Percentiles rank a stretch among this genome's conserved stretches.
phyloP scores from a whole-genome alignment of 352 stramenopile species.

The Phytopythium vexans region DNA sequence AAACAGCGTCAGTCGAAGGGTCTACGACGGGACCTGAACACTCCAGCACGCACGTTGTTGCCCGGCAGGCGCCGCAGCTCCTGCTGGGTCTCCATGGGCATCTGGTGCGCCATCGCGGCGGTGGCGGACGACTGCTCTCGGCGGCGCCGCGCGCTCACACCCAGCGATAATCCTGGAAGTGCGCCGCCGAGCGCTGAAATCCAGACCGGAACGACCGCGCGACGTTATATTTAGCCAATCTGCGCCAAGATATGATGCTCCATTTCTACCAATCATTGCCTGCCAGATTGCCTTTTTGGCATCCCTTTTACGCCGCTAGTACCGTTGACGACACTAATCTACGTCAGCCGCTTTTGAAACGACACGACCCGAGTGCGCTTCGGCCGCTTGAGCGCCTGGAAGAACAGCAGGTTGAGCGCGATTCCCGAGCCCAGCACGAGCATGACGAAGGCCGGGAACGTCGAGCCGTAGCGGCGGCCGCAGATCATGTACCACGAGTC shows the following conservation, averaged over 20 bases:
- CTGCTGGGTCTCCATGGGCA: conserved; percentile 83
- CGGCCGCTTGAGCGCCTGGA: conserved; percentile 68
- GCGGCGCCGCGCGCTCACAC: too few species aligned
- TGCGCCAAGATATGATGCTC: background rate
- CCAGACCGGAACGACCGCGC: conserved; percentile 6
- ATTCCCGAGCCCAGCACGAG: conserved; percentile 40
- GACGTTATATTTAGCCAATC: conserved; percentile 8
- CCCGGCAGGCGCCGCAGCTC: conserved; percentile 75
- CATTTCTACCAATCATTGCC: conserved; percentile 1
- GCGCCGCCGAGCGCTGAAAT: conserved; percentile 12
- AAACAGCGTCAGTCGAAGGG: background rate
- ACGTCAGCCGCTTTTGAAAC: conserved; percentile 36
- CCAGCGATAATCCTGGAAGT: background rate
- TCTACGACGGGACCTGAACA: background rate
- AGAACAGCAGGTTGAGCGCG: conserved; percentile 61
- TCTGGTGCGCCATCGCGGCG: conserved; percentile 62
- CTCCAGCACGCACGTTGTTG: conserved; percentile 65
- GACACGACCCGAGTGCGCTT: conserved; percentile 54
- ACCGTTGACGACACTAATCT: too few species aligned
- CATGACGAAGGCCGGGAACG: conserved; percentile 32
- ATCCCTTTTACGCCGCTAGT: background rate
- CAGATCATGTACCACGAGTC: conserved; percentile 87
- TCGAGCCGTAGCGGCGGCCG: conserved; percentile 56
- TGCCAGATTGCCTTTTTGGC: background rate
- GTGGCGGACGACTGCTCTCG: background rate